Base-by-base conservation (phyloP, 192 early-diverging fungal genomes). In the Mortierella hygrophila region DNA sequence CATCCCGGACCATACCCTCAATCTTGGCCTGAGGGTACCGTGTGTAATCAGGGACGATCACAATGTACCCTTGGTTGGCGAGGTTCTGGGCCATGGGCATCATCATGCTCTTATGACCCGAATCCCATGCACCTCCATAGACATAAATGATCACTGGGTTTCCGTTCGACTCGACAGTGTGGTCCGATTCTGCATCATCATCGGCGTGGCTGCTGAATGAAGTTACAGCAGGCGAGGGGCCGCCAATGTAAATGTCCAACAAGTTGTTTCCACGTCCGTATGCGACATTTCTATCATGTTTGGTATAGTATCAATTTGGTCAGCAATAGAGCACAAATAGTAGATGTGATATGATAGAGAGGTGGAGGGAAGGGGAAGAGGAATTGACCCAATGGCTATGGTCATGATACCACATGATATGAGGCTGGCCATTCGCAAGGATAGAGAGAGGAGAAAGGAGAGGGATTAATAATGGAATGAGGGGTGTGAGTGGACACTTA, bases 71-170 rank as follows among this genome's bases (percentile, higher is more conserved):
- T 75, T 90, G 89, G n/a, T 78, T 90, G 70, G 87, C 82, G 29
- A 90, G 60, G 79, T 90, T 90, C 76, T 90, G 82, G 18, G 89
- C 89, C 72, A 88, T 80, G 57, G 89, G 89, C 89, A 90, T 88
- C 47, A 87, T 82, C 78, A 80, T 90, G 44, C 76, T 76, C 76
- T 86, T 88, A 40, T 88, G 87, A 57, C 89, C 89, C 20, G 84
- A 81, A 32, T 86, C 84, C 84, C 84, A 86, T 8, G 84, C 74
- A 37, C 84, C 84, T 41, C 84, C 79, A n/a, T 86, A 86, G 32
- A 86, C 76, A 35, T 86, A 86, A 32, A 86, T 78, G 75, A 86
- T 78, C 71, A 86, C 79, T 13, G 78, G 84, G 41, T 76, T 81
- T 63, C 84, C 84, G 18, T 86, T 86, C 21, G 84, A 86, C 41